Evolutionary conservation across 1,139 yeast genomes (phyloP).

Genomic region (Blastobotrys capitulatus): DNA sequence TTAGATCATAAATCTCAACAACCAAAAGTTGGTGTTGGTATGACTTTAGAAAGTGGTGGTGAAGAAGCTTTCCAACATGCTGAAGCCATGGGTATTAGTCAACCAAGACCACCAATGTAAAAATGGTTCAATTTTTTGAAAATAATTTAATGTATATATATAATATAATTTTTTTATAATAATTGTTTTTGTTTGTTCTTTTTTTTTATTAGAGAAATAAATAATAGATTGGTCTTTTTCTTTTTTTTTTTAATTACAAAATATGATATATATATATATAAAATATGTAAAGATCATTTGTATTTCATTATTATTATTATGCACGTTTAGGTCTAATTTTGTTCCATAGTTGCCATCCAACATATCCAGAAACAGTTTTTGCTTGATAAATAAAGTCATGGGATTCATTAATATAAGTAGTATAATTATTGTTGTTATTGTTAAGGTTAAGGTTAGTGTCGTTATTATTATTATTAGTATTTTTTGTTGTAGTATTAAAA

Average conservation of each 20-base stretch:
- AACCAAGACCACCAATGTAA: constrained; percentile 32
- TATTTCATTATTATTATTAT: background rate
- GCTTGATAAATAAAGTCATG: constrained; percentile 24
- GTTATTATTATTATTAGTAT: background rate
- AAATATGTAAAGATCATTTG: no score
- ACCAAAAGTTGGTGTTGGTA: constrained; percentile 85
- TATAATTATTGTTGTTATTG: background rate
- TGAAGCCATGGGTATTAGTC: constrained; percentile 24
- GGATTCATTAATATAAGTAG: background rate
- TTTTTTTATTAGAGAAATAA: background rate
- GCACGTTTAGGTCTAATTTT: constrained; percentile 15
- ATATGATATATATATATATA: background rate
- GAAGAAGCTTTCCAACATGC: constrained; percentile 57
- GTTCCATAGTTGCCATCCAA: constrained; percentile 24
- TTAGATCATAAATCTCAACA: constrained; percentile 84
- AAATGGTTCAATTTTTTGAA: background rate
- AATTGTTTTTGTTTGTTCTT: background rate
- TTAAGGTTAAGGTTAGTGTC: no score
- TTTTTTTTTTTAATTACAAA: background rate
- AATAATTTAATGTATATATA: constrained; percentile 1
- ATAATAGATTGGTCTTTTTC: background rate
- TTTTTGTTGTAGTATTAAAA: background rate
- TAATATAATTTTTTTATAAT: background rate
- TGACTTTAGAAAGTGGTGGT: constrained; percentile 94
- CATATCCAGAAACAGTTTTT: constrained; percentile 23